phyloP scores from a whole-genome alignment of 148 eudicot species.

The Nepenthes mirabilis region DNA sequence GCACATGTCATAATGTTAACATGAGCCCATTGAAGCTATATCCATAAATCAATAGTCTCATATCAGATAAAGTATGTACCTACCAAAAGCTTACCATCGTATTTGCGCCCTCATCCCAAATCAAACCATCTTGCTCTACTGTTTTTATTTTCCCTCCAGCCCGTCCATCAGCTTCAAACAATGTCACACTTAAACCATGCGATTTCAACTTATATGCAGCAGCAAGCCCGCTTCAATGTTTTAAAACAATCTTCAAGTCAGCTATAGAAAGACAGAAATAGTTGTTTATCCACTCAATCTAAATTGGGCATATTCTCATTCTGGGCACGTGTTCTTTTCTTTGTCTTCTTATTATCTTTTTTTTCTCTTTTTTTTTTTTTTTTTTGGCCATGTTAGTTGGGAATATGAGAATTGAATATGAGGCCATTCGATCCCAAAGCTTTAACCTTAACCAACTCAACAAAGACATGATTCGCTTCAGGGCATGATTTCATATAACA shows the following conservation, averaged over 20 bases:
- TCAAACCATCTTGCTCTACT: slow-evolving; percentile 48
- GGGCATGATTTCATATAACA: no score
- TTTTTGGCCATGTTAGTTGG: no score
- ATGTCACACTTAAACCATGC: slow-evolving; percentile 57
- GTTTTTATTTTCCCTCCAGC: slow-evolving; percentile 86
- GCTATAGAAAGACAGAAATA: not conserved
- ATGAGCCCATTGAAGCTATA: slow-evolving; percentile 4
- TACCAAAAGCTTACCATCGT: slow-evolving; percentile 54
- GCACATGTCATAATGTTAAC: not conserved
- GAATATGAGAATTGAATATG: no score
- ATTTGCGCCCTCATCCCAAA: slow-evolving; percentile 99
- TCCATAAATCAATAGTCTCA: not conserved
- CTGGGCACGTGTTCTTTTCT: no score
- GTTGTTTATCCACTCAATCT: not conserved
- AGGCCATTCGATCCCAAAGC: no score
- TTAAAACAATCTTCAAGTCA: slow-evolving; percentile 5
- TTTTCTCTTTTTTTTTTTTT: no score
- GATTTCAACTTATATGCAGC: slow-evolving; percentile 84
- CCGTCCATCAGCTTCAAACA: slow-evolving; percentile 78
- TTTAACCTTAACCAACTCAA: no score
- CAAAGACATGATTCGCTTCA: no score
- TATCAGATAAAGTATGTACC: not conserved
- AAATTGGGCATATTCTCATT: not conserved
- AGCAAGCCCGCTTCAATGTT: slow-evolving; percentile 73
- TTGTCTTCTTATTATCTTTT: no score